Evolutionary conservation across 805 yeast species (phyloP).

Genomic region (Kluyveromyces siamensis): DNA sequence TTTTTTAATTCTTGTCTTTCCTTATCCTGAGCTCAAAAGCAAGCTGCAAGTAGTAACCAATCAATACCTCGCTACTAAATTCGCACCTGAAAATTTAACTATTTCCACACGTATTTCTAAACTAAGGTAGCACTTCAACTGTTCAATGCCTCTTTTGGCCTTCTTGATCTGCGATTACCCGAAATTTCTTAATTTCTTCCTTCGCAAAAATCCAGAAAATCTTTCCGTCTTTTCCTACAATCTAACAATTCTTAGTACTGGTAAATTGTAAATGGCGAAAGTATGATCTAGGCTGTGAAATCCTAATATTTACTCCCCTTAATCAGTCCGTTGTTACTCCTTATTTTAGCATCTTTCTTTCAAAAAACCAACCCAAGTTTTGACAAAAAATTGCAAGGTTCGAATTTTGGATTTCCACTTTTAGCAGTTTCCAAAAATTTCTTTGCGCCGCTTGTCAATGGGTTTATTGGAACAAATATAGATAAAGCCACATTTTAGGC

Average conservation of each 20-base stretch:
- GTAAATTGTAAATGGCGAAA: not conserved
- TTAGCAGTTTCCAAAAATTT: not conserved
- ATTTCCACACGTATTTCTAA: too few species aligned
- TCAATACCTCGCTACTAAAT: too few species aligned
- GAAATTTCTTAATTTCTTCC: not conserved
- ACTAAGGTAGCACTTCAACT: too few species aligned
- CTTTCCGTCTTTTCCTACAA: not conserved
- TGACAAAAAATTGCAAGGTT: not conserved
- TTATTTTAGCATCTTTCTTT: not conserved
- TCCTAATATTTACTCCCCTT: not conserved
- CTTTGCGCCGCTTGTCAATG: not conserved
- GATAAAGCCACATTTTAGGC: not conserved
- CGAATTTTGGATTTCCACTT: slow-evolving; percentile 1
- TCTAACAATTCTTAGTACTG: not conserved
- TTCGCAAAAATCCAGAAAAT: not conserved
- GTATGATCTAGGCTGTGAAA: not conserved
- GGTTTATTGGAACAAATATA: not conserved
- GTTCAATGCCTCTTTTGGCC: not conserved
- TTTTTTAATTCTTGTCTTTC: not conserved
- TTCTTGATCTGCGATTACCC: not conserved
- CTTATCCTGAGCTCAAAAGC: not conserved
- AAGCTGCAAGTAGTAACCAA: too few species aligned
- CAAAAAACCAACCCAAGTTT: not conserved
- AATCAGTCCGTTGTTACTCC: not conserved
- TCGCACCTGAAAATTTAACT: too few species aligned